phyloP scores from a whole-genome alignment of 2,329 filamentous ascomycete genomes.

The Cladosporium sp. region DNA sequence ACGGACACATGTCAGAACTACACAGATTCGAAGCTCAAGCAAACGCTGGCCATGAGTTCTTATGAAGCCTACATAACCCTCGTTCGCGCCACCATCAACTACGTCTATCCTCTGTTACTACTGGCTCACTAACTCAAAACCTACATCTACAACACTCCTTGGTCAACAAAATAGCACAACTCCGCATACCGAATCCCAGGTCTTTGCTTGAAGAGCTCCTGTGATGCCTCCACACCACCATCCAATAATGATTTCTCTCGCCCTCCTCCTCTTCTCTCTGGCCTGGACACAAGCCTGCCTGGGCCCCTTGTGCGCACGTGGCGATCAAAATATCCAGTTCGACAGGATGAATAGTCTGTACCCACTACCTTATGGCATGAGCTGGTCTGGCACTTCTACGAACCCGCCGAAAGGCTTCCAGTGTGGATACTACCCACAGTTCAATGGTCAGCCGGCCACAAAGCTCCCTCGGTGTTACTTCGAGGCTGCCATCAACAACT shows the following conservation, averaged over 20 bases:
- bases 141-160: background rate
- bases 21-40: background rate
- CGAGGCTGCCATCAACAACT: background rate
- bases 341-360: background rate
- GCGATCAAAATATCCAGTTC: background rate
- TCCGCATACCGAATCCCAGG: background rate
- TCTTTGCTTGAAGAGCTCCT: background rate
- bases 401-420: background rate
- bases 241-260: background rate
- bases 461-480: background rate
- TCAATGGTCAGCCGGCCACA: background rate
- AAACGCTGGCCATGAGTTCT: background rate
- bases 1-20: background rate
- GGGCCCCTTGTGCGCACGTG: background rate
- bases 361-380: background rate
- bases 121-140: background rate
- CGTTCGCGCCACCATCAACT: background rate
- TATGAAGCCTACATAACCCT: background rate
- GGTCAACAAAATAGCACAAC: background rate
- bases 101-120: background rate
- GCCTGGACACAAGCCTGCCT: background rate
- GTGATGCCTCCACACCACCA: background rate
- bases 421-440: background rate
- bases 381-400: background rate
- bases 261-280: background rate